A percentile compares a stretch with the other conserved stretches of the same genome.
Conservation (phyloP, 768 basidiomycete species). For the Collybia nuda region DNA sequence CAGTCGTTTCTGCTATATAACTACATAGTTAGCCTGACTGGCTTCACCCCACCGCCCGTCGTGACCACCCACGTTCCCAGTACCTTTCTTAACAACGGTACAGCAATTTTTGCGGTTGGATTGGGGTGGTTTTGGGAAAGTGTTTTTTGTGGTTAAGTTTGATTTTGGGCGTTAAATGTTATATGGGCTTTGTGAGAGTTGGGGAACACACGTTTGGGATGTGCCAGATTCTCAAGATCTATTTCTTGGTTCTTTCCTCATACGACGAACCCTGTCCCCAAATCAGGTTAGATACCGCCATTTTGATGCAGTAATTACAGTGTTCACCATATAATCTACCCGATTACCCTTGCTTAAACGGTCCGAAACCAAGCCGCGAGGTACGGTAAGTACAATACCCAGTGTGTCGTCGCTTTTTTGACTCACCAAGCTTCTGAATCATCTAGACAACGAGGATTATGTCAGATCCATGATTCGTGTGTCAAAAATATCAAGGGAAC, state of each 20-base stretch:
- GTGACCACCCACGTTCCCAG: too few relatives aligned
- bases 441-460: conserved; percentile 39
- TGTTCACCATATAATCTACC: not conserved
- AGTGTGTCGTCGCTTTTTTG: not conserved
- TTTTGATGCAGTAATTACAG: conserved; percentile 35
- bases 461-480: conserved; percentile 46
- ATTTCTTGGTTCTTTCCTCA: not conserved
- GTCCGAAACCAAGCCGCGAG: conserved; percentile 19
- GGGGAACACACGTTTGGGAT: conserved; percentile 40
- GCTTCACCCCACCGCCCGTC: too few relatives aligned
- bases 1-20: too few relatives aligned
- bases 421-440: not conserved
- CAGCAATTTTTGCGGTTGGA: too few relatives aligned
- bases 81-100: too few relatives aligned
- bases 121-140: too few relatives aligned
- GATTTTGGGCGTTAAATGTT: conserved; percentile 21
- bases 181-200: conserved; percentile 34
- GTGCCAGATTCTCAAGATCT: conserved; percentile 33
- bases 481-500: conserved; percentile 39
- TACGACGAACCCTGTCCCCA: not conserved
- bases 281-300: conserved; percentile 46
- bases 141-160: not conserved
- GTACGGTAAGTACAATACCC: conserved; percentile 15
- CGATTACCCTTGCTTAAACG: not conserved
- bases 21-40: too few relatives aligned